Base-by-base conservation (phyloP, 805 yeast species). In the Starmerella ratchasimensis region DNA sequence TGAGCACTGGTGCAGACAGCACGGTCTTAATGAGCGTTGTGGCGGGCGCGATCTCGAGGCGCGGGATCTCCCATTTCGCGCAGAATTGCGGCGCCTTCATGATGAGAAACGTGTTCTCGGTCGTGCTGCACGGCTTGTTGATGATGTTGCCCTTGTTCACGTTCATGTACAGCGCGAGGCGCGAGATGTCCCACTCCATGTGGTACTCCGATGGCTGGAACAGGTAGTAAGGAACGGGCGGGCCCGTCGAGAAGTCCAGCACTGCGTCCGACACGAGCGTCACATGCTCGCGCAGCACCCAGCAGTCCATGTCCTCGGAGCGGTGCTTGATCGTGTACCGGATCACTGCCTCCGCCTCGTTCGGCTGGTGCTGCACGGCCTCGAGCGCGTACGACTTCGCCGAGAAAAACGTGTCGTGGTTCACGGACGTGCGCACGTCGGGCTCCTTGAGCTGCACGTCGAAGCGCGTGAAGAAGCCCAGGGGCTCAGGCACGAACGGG, bases 121-220 rank as follows among this genome's bases (percentile, higher is more conserved):
- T 71, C 48, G 79, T 74, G 51, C 84, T 95, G 28, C 84, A 59
- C 0, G 97, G 94, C 49, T 83, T 80, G 56, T 84, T 80, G 46
- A 90, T 76, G 50, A 90, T 80, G 54, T 90, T 90, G 29, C 73
- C 71, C 51, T 83, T 94, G 55, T 90, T 90, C 20, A 83, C 76
- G 54, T 86, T 86, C 40, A 88, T 56, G 52, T 62, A 80, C 6
- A 88, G 56, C 23, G 70, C 67, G 48, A 78, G 77, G 27, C 71
- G 58, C 4, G 50, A 41, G 18, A 82, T 51, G 1, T 63, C 57
- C 84, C 93, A 78, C 24, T 67, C 62, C 17, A 84, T 45, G 1
- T 55, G 51, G 54, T 82, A 82, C 3, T 61, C 58, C 41, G 75
- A 74, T 0, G 95, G 94, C 15, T 86, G 64, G 55, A 81, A 84